A percentile compares a stretch with the other conserved stretches of the same genome.
phyloP scores from a whole-genome alignment of 257 asterid genomes.

The Nicotiana paniculata region DNA sequence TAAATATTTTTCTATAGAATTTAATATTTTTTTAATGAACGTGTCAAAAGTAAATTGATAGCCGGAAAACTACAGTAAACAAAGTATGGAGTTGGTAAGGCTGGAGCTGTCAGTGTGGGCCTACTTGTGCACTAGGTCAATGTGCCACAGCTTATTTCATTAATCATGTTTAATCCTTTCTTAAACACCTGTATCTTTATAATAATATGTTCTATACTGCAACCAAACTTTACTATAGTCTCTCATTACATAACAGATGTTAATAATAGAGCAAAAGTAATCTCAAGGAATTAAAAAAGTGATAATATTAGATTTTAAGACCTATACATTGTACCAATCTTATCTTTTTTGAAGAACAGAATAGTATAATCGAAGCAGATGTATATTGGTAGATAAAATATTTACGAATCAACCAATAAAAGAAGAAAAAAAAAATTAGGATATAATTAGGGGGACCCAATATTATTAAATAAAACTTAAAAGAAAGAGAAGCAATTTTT shows the following conservation, averaged over 20 bases:
- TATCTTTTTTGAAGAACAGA: not conserved
- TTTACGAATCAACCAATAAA: not conserved
- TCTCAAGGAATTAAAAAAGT: not conserved
- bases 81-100: not conserved
- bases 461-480: too few relatives aligned
- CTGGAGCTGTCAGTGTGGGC: not conserved
- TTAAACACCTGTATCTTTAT: not conserved
- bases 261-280: not conserved
- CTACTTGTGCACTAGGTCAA: not conserved
- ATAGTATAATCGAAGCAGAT: not conserved
- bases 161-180: not conserved
- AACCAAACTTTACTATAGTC: not conserved
- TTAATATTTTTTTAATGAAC: too few relatives aligned
- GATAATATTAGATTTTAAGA: not conserved
- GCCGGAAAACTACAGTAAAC: too few relatives aligned
- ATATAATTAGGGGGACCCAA: not conserved
- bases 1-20: too few relatives aligned
- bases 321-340: not conserved
- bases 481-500: not conserved
- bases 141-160: not conserved
- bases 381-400: not conserved
- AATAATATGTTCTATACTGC: not conserved
- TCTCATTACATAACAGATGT: not conserved
- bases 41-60: too few relatives aligned
- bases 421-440: not conserved